phyloP scores from a whole-genome alignment of 805 yeast genomes.

The Myxozyma udenii region DNA sequence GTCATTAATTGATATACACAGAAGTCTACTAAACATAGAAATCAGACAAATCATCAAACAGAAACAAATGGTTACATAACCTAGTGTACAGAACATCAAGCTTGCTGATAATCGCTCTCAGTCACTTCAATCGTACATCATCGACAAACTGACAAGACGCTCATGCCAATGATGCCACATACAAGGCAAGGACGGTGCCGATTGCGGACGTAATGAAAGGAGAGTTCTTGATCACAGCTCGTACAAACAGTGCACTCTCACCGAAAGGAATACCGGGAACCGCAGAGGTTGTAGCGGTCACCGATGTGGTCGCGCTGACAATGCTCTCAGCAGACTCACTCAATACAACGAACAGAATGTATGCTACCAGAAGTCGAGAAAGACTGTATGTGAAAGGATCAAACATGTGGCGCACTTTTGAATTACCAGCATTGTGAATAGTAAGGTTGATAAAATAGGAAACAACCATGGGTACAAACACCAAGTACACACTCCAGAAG shows the following conservation, averaged over 20 bases:
- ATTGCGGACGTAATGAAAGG: conserved; percentile 21
- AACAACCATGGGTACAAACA: conserved; percentile 35
- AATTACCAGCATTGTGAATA: conserved; percentile 11
- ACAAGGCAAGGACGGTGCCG: conserved; percentile 17
- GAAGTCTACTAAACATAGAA: no score
- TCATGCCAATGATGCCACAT: conserved; percentile 25
- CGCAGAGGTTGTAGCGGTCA: conserved; percentile 4
- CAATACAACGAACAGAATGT: conserved; percentile 44
- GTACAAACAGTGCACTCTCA: conserved; percentile 41
- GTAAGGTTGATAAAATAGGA: conserved; percentile 40
- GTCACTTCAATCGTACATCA: not conserved
- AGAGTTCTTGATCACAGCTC: conserved; percentile 9
- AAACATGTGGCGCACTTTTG: conserved; percentile 19
- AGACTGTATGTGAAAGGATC: conserved; percentile 30
- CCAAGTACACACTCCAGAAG: conserved; percentile 31
- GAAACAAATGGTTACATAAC: not conserved
- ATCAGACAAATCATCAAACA: conserved; percentile 1
- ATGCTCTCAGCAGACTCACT: conserved; percentile 4
- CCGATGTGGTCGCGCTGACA: conserved; percentile 9
- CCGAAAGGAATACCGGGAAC: conserved; percentile 42
- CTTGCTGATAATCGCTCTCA: conserved; percentile 9
- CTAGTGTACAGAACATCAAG: not conserved
- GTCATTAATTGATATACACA: no score
- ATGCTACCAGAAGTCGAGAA: conserved; percentile 37
- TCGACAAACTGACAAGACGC: not conserved